phyloP scores from a whole-genome alignment of 2,329 filamentous ascomycete genomes.

The Verticillium zaregamsianum region DNA sequence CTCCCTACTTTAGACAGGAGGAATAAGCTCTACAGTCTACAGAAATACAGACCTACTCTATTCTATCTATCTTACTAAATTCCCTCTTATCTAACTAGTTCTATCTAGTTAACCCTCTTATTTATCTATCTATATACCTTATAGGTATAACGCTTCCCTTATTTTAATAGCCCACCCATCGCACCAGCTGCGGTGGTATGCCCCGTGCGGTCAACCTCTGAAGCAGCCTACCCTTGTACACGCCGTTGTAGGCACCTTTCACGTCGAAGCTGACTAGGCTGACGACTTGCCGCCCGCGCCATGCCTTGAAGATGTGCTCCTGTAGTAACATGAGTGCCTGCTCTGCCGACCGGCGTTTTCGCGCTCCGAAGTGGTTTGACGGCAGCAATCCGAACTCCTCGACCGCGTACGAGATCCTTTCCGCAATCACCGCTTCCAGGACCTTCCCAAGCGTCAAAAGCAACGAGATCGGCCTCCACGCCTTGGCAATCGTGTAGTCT shows the following conservation, averaged over 20 bases:
- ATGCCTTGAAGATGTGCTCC: constrained; percentile 2
- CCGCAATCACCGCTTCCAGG: not conserved
- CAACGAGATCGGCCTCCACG: constrained; percentile 21
- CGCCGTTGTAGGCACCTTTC: constrained; percentile 36
- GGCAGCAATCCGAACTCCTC: constrained; percentile 1
- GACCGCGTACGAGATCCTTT: constrained; percentile 3
- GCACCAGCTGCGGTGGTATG: constrained; percentile 13
- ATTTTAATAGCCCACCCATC: constrained; percentile 17
- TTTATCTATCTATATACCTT: no score
- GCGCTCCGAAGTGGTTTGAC: constrained; percentile 4
- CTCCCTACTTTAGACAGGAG: no score
- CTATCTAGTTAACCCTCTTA: no score
- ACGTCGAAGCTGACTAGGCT: constrained; percentile 33
- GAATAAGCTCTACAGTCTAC: no score
- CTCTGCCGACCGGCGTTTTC: constrained; percentile 4
- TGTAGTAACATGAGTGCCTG: constrained; percentile 3
- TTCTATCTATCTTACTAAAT: no score
- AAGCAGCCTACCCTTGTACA: constrained; percentile 25
- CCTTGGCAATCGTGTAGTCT: constrained; percentile 20
- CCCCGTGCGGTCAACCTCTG: constrained; percentile 15
- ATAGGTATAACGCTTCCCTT: no score
- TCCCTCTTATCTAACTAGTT: no score
- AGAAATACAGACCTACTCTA: no score
- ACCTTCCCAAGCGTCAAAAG: constrained; percentile 20
- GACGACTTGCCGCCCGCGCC: constrained; percentile 17